Evolutionary conservation across 352 stramenopile species (phyloP).

Genomic region (Phytophthora sojae): DNA sequence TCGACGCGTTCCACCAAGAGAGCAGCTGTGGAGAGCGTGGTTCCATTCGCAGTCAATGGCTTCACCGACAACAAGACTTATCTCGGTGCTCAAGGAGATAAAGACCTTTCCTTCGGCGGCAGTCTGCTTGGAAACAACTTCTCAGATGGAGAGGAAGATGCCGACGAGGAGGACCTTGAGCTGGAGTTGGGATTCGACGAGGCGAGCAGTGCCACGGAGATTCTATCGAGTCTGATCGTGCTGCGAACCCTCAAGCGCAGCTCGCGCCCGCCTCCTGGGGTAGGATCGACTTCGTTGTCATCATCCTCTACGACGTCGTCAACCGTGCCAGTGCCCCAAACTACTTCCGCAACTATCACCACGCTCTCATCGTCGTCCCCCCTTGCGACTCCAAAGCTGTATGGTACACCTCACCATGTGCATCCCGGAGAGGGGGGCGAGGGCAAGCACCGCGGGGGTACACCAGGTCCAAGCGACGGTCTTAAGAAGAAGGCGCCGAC

Average conservation of each 20-base stretch:
- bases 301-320: constrained; percentile 51
- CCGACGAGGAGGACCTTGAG: constrained; percentile 64
- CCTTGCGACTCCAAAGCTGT: constrained; percentile 41
- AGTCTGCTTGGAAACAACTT: constrained; percentile 45
- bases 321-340: constrained; percentile 33
- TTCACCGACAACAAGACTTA: constrained; percentile 29
- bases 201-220: constrained; percentile 77
- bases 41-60: constrained; percentile 30
- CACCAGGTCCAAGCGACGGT: constrained; percentile 31
- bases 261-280: constrained; percentile 47
- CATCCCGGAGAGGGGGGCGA: constrained; percentile 32
- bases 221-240: constrained; percentile 82
- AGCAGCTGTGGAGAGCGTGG: constrained; percentile 26
- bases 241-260: constrained; percentile 74
- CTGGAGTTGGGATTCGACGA: constrained; percentile 74
- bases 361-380: constrained; percentile 47
- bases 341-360: constrained; percentile 41
- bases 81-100: constrained; percentile 20
- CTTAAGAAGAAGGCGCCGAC: constrained; percentile 28
- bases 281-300: constrained; percentile 53
- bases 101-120: constrained; percentile 37
- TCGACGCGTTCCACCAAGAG: constrained; percentile 53
- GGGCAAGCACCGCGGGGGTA: constrained; percentile 31
- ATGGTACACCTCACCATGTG: constrained; percentile 38
- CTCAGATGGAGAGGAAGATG: constrained; percentile 40